Evolutionary conservation across 1,284 basidiomycete species (phyloP).

Genomic region (Leccinum insolens): DNA sequence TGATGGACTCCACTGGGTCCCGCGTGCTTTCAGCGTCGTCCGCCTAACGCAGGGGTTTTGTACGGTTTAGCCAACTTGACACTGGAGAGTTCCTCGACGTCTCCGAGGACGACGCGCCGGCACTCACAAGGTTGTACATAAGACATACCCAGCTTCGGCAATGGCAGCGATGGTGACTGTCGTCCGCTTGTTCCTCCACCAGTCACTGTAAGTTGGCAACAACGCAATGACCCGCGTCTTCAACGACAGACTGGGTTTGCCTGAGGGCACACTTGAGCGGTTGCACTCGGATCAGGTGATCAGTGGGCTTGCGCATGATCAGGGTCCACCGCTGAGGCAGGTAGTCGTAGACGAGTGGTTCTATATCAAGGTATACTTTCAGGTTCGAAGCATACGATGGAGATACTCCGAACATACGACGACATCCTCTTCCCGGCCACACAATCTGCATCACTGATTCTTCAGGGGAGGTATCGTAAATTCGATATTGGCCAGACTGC

Average conservation of each 20-base stretch:
- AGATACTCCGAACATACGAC: background rate
- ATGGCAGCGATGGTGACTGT: conserved; percentile 51
- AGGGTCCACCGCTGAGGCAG: conserved; percentile 31
- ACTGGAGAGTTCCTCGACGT: conserved; percentile 60
- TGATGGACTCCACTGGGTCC: conserved; percentile 56
- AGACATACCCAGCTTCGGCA: conserved; percentile 59
- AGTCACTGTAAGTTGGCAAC: conserved; percentile 48
- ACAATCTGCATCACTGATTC: conserved; percentile 63
- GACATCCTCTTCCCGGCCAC: conserved; percentile 57
- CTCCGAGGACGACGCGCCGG: conserved; percentile 64
- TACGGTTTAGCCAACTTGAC: too few species aligned
- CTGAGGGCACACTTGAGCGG: conserved; percentile 47
- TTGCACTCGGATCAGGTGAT: conserved; percentile 49
- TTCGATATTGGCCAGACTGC: conserved; percentile 43
- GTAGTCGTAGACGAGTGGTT: background rate
- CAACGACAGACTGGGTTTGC: conserved; percentile 54
- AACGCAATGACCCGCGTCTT: conserved; percentile 53
- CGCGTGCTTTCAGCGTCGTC: too few species aligned
- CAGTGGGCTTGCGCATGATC: conserved; percentile 63
- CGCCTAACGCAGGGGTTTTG: background rate
- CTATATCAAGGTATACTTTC: background rate
- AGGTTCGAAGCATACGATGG: conserved; percentile 16
- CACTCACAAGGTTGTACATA: conserved; percentile 54
- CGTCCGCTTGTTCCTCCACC: conserved; percentile 38
- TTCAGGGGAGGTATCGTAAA: conserved; percentile 61